Conservation (phyloP, 73 alveolate species). For the Stentor coeruleus region DNA sequence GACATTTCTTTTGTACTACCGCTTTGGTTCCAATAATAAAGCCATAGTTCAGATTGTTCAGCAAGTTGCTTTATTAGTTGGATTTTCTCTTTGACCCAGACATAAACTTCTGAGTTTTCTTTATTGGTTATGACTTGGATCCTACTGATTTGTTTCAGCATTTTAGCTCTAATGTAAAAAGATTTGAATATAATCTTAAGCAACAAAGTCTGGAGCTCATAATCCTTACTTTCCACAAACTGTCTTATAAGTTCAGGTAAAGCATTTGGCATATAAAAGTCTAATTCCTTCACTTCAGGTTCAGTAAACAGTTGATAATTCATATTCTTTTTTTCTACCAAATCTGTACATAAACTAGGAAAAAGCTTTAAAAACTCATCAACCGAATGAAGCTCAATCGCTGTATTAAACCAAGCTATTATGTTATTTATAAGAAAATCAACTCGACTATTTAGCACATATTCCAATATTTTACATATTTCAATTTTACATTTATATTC, state of each 20-base stretch:
- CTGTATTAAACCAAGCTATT: constrained; percentile 22
- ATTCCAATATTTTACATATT: constrained; percentile 32
- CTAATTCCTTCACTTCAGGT: background rate
- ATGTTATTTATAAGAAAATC: constrained; percentile 34
- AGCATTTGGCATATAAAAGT: background rate
- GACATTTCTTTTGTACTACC: background rate
- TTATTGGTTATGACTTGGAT: background rate
- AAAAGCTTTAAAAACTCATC: background rate
- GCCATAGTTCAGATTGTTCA: constrained; percentile 14
- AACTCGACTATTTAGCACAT: constrained; percentile 28
- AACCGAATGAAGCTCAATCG: background rate
- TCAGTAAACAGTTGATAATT: background rate
- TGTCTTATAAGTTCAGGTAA: background rate
- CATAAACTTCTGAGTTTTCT: background rate
- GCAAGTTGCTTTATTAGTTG: background rate
- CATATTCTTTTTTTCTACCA: background rate
- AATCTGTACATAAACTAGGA: too few species aligned
- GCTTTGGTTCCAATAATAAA: constrained; percentile 9
- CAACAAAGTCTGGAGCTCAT: background rate
- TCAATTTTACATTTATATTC: constrained; percentile 30
- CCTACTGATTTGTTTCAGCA: background rate
- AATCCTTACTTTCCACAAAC: background rate
- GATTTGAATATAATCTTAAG: background rate
- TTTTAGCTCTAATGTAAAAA: background rate
- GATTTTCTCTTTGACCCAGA: background rate